Base-by-base conservation (phyloP, 2,329 filamentous ascomycete genomes). In the Neocucurbitaria cava region DNA sequence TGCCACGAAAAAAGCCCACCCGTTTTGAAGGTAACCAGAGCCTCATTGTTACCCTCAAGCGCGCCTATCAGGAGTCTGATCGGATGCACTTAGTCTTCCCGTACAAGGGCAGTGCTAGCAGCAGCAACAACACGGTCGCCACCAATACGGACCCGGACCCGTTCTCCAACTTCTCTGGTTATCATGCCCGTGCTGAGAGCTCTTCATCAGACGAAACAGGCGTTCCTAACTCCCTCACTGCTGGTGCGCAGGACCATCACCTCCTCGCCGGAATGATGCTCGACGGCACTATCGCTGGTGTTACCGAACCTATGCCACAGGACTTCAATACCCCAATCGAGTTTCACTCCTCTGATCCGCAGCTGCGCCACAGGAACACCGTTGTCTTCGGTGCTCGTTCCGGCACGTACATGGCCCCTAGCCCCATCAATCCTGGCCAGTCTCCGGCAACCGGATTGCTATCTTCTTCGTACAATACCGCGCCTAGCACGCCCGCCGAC, bases 31-130 rank as follows among this genome's bases (percentile, higher is more conserved):
- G 52, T n/a, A 55, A 39, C 13, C 54, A 54, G 21, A 54, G 59
- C 33, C 33, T 50, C 18, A 36, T 66, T 15, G 33, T 65, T 15
- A 59, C 44, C 24, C 41, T 62, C 26, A 62, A 58, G 36, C 48
- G 43, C 28, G 36, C 48, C 24, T 50, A 52, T 26, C 18, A n/a
- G 18, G 44, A 56, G 28, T 17, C 46, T 40, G 40, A 53, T 38
- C 40, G 41, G 28, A 21, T 15, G 9, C 20, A 50, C 40, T n/a
- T 50, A 17, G 38, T 13, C 18, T 13, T 17, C 26, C 28, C 13
- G 18, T n/a, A 18, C 41, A 28, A 30, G 23, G 30, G 30, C 23
- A 43, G 18, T 5, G 30, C n/a, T n/a, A n/a, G n/a, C 23, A 6
- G 13, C 38, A 40, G 38, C 38, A 40, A 11, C 38, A 40, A 21